Evolutionary conservation across 306 rosid genomes (phyloP).

Genomic region (cucumber (Cucumis sativus)): Cucumber_9930_V3 NC_026660.2:2599501-2600000

Average conservation of each 20-base stretch:
- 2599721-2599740: not conserved
- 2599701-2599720: not conserved
- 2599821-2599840: slow-evolving; percentile 39
- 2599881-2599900: no score
- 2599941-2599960: not conserved
- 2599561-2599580: not conserved
- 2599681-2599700: not conserved
- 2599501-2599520: not conserved
- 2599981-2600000: not conserved
- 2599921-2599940: no score
- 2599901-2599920: no score
- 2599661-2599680: slow-evolving; percentile 44
- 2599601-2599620: slow-evolving; percentile 31
- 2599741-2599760: not conserved
- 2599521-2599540: not conserved
- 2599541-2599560: not conserved
- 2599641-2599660: slow-evolving; percentile 29
- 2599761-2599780: slow-evolving; percentile 48
- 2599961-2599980: not conserved
- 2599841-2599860: not conserved
- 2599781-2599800: slow-evolving; percentile 79
- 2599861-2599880: no score
- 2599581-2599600: slow-evolving; percentile 26
- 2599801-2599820: slow-evolving; percentile 60
- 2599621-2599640: slow-evolving; percentile 43